phyloP scores from a whole-genome alignment of 2,329 filamentous ascomycete genomes.

The Talaromyces marneffei region DNA sequence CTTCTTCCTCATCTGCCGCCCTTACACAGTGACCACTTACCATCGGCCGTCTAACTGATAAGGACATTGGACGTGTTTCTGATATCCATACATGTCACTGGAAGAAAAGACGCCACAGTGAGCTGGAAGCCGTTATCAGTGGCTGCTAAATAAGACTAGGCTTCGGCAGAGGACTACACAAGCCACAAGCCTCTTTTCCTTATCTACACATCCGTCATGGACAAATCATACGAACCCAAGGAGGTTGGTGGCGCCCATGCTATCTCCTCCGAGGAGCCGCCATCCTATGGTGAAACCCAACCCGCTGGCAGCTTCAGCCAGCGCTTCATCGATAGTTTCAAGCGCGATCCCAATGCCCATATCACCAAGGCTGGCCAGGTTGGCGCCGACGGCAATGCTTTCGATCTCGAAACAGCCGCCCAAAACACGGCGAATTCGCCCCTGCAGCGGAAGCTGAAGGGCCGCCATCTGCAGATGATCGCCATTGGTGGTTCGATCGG shows the following conservation, averaged over 20 bases:
- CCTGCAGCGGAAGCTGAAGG: slow-evolving; percentile 71
- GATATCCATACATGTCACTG: background rate
- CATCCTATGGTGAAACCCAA: slow-evolving; percentile 28
- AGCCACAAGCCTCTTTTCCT: background rate
- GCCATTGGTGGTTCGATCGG: slow-evolving; percentile 90
- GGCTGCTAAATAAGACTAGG: background rate
- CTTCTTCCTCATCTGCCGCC: background rate
- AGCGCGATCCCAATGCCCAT: slow-evolving; percentile 40
- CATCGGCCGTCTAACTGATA: background rate
- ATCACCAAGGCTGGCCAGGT: slow-evolving; percentile 29
- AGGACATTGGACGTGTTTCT: background rate
- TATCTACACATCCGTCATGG: slow-evolving; percentile 21
- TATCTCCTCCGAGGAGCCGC: slow-evolving; percentile 21
- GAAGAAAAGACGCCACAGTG: background rate
- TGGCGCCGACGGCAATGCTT: slow-evolving; percentile 51
- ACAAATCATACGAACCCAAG: slow-evolving; percentile 28
- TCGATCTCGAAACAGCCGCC: slow-evolving; percentile 58
- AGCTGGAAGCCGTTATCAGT: background rate
- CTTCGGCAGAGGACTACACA: background rate
- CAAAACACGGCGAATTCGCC: slow-evolving; percentile 64
- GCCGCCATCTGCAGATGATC: slow-evolving; percentile 92
- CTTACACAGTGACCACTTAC: background rate
- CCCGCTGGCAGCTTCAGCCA: slow-evolving; percentile 21
- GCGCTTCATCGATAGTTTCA: slow-evolving; percentile 40
- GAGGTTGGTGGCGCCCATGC: slow-evolving; percentile 15